Evolutionary conservation across 371 early-diverging fungal genomes (phyloP).

Genomic region (Rhizopus delemar): DNA sequence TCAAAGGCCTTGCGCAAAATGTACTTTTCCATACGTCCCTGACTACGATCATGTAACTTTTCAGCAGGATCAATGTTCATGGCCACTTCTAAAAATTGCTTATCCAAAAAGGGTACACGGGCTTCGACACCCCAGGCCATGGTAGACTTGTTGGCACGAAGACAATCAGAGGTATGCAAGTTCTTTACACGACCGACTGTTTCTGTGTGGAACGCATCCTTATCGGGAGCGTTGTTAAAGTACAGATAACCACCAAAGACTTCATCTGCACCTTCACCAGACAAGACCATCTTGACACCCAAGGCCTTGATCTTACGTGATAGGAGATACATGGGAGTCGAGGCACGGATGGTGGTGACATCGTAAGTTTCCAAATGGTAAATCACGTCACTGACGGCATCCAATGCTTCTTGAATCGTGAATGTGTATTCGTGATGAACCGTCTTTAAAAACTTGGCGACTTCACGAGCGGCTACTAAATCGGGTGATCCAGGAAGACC

Average conservation of each 20-base stretch:
- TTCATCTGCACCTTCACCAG: conserved; percentile 96
- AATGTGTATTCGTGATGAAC: conserved; percentile 95
- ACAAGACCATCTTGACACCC: conserved; percentile 98
- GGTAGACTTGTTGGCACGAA: conserved; percentile 96
- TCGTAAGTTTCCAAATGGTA: conserved; percentile 97
- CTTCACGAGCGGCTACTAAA: conserved; percentile 85
- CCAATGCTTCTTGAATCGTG: conserved; percentile 93
- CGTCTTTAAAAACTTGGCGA: conserved; percentile 86
- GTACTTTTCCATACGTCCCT: conserved; percentile 82
- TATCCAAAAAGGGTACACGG: conserved; percentile 94
- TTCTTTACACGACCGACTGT: conserved; percentile 89
- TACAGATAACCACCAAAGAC: conserved; percentile 97
- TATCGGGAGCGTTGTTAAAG: conserved; percentile 90
- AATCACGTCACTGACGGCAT: conserved; percentile 93
- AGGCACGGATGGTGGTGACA: conserved; percentile 98
- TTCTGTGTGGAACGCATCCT: conserved; percentile 83
- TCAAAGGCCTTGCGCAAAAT: conserved; percentile 83
- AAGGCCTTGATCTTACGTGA: conserved; percentile 95
- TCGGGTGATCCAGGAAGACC: conserved; percentile 95
- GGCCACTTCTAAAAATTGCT: conserved; percentile 80
- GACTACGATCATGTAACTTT: conserved; percentile 68
- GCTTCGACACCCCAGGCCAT: conserved; percentile 98
- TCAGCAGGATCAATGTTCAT: conserved; percentile 81
- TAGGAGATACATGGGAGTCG: conserved; percentile 96
- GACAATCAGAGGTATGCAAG: conserved; percentile 90